Evolutionary conservation across 2,329 filamentous ascomycete genomes (phyloP).

Genomic region (Beauveria sp.): DNA sequence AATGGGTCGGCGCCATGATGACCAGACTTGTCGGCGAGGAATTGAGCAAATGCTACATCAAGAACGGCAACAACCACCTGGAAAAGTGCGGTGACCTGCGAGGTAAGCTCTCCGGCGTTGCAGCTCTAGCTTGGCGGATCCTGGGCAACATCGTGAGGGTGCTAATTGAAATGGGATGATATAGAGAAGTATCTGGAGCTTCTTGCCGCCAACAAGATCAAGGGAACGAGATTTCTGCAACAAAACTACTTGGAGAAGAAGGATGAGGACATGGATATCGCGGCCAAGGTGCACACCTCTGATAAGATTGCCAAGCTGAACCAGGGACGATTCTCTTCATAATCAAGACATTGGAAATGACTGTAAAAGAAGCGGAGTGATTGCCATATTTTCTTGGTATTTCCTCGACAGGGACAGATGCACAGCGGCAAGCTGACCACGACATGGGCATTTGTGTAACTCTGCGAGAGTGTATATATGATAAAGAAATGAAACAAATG

Average conservation of each 20-base stretch:
- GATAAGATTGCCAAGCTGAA: constrained; percentile 33
- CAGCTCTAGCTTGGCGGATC: neutral
- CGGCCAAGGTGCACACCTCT: constrained; percentile 31
- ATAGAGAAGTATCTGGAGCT: constrained; percentile 73
- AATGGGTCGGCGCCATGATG: constrained; percentile 90
- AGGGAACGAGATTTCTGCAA: constrained; percentile 72
- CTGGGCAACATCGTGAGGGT: neutral
- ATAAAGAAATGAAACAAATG: constrained; percentile 21
- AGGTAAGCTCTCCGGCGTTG: constrained; percentile 49
- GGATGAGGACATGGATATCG: constrained; percentile 31
- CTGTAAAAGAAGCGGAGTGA: constrained; percentile 1
- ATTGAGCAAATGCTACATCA: constrained; percentile 77
- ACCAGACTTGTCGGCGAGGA: constrained; percentile 73
- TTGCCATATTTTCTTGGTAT: constrained; percentile 1
- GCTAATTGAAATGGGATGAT: constrained; percentile 8
- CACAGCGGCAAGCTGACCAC: neutral
- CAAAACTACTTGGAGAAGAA: constrained; percentile 62
- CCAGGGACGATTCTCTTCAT: constrained; percentile 26
- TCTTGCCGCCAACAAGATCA: constrained; percentile 67
- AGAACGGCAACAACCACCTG: constrained; percentile 78
- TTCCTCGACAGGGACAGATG: constrained; percentile 6
- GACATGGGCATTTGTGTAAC: constrained; percentile 16
- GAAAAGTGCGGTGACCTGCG: constrained; percentile 77
- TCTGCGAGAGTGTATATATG: constrained; percentile 28
- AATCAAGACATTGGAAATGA: constrained; percentile 6